Evolutionary conservation across 164 flowering plant species (phyloP).

Genomic region (Cinnamomum micranthum): DNA sequence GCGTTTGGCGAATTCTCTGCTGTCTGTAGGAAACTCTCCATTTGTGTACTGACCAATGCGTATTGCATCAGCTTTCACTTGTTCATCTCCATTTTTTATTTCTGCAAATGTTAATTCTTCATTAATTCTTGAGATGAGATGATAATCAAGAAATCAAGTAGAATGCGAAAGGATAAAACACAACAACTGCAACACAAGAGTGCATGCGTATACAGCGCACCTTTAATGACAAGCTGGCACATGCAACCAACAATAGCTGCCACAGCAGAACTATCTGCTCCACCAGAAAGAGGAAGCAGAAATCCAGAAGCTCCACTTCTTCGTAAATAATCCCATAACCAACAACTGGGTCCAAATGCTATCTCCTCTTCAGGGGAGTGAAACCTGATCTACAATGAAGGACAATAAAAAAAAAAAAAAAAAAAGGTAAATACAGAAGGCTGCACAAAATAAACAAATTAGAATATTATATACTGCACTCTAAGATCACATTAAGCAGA

Average conservation of each 20-base stretch:
- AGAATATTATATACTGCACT: not conserved
- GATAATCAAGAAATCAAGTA: conserved; percentile 3
- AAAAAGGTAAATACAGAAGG: not conserved
- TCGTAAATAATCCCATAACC: conserved; percentile 84
- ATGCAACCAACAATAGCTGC: conserved; percentile 94
- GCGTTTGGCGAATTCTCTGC: conserved; percentile 93
- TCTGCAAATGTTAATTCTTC: conserved; percentile 42
- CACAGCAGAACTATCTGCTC: conserved; percentile 83
- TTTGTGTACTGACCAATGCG: conserved; percentile 76
- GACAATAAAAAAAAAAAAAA: not conserved
- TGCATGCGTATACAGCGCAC: conserved; percentile 25
- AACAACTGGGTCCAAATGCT: conserved; percentile 59
- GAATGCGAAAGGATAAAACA: not conserved
- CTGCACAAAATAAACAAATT: not conserved
- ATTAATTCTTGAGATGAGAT: conserved; percentile 7
- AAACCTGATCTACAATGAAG: conserved; percentile 50
- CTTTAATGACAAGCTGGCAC: conserved; percentile 96
- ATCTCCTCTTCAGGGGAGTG: conserved; percentile 95
- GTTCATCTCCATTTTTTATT: conserved; percentile 77
- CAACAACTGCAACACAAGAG: not conserved
- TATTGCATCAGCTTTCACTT: conserved; percentile 95
- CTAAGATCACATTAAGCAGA: not conserved
- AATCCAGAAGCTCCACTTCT: conserved; percentile 99
- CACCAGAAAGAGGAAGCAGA: conserved; percentile 98
- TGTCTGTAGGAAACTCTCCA: conserved; percentile 82